Evolutionary conservation across 225 moss, liverwort and hornwort genomes (phyloP).

Genomic region (Lunularia cruciata): DNA sequence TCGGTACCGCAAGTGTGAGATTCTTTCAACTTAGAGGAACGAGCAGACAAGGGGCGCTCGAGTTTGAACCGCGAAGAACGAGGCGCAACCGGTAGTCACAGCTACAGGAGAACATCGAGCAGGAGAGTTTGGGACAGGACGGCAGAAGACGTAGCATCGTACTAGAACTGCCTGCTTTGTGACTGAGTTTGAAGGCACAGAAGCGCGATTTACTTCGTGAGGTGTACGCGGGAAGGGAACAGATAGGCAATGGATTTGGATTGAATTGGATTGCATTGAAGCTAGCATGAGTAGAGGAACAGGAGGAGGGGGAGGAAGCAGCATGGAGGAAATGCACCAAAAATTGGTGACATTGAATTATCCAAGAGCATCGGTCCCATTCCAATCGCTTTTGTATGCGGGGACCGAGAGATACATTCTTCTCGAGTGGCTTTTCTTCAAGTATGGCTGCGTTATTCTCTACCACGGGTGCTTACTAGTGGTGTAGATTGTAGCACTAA

Average conservation of each 20-base stretch:
- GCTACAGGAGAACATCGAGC: no score
- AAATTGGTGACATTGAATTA: slow-evolving; percentile 73
- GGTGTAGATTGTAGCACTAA: no score
- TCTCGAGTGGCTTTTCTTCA: slow-evolving; percentile 95
- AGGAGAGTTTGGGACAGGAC: no score
- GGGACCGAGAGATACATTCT: slow-evolving; percentile 88
- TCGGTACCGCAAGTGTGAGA: no score
- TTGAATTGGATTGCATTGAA: neutral
- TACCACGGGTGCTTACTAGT: no score
- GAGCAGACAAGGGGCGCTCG: no score
- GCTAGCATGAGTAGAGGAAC: neutral
- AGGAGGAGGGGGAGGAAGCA: slow-evolving; percentile 1
- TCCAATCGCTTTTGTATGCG: slow-evolving; percentile 89
- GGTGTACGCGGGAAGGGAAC: neutral
- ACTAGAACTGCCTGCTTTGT: neutral
- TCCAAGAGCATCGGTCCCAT: slow-evolving; percentile 79
- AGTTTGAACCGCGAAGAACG: no score
- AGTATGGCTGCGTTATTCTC: slow-evolving; percentile 27
- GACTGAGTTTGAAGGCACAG: neutral
- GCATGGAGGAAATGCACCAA: slow-evolving; percentile 90
- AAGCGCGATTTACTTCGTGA: no score
- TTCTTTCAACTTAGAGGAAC: no score
- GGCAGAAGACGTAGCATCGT: neutral
- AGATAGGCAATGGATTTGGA: neutral
- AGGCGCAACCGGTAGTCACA: no score